These are phyloP conservation scores for Marsdenia floribunda DNA, from an alignment of 257 asterid genomes.

Conservation along the genomic window DNA sequence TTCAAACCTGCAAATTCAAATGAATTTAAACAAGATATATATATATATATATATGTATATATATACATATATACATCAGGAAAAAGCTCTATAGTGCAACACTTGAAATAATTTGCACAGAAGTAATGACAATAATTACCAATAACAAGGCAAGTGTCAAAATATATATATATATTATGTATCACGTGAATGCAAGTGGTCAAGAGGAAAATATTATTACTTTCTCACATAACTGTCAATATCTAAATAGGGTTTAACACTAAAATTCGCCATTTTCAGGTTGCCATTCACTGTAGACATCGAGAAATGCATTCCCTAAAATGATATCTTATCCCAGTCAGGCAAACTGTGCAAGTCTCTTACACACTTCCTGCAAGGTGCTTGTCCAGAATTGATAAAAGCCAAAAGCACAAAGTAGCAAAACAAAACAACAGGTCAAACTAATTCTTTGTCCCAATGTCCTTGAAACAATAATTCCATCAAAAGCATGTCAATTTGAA, in stretches of 20 bases:
- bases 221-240: neutral
- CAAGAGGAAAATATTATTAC: neutral
- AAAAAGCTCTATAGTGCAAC: neutral
- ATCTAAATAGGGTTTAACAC: neutral
- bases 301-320: neutral
- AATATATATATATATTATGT: neutral
- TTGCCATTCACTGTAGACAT: neutral
- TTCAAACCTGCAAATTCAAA: conserved; percentile 30
- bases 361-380: neutral
- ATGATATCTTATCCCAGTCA: neutral
- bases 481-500: neutral
- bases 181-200: neutral
- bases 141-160: neutral
- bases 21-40: neutral
- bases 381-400: neutral
- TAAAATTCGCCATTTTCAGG: neutral
- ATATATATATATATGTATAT: neutral
- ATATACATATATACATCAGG: neutral
- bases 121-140: neutral
- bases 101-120: neutral
- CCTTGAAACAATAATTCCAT: neutral
- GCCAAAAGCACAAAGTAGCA: neutral
- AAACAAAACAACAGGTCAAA: neutral
- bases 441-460: neutral
- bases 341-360: neutral